Conservation (phyloP, 164 flowering plant species). For the Pachysandra terminalis region DNA sequence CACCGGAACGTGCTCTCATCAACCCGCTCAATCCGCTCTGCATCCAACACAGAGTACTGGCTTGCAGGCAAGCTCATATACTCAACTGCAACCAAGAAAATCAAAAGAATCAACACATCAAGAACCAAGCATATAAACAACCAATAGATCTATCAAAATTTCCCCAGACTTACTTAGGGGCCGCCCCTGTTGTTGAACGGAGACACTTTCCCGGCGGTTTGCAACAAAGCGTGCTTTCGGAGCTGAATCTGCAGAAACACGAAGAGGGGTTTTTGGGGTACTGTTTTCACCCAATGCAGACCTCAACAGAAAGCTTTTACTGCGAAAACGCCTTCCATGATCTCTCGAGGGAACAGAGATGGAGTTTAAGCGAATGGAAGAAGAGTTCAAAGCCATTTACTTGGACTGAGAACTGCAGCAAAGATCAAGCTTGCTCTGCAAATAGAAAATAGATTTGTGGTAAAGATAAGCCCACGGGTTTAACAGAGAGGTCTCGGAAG, state of each 20-base stretch:
- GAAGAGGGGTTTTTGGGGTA: conserved; percentile 24
- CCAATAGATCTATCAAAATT: neutral
- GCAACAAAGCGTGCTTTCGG: conserved; percentile 75
- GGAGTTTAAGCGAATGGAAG: conserved; percentile 1
- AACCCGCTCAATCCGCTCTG: conserved; percentile 85
- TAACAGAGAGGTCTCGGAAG: too few species aligned
- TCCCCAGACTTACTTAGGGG: conserved; percentile 60
- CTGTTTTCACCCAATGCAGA: neutral
- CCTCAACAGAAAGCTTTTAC: neutral
- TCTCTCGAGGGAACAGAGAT: neutral
- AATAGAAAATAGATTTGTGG: too few species aligned
- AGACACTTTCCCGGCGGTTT: conserved; percentile 49
- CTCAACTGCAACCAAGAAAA: conserved; percentile 44
- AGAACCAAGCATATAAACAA: neutral
- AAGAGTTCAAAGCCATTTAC: conserved; percentile 7
- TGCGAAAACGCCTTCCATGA: neutral
- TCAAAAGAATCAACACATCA: neutral
- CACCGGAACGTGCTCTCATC: conserved; percentile 85
- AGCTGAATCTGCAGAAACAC: conserved; percentile 33
- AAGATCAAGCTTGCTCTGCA: too few species aligned
- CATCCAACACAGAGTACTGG: conserved; percentile 93
- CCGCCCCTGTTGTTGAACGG: conserved; percentile 64
- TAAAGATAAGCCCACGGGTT: neutral
- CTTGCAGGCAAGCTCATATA: conserved; percentile 96
- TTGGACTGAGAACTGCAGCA: neutral